Base-by-base conservation (phyloP, 306 rosid species). In the Ceratonia siliqua region DNA sequence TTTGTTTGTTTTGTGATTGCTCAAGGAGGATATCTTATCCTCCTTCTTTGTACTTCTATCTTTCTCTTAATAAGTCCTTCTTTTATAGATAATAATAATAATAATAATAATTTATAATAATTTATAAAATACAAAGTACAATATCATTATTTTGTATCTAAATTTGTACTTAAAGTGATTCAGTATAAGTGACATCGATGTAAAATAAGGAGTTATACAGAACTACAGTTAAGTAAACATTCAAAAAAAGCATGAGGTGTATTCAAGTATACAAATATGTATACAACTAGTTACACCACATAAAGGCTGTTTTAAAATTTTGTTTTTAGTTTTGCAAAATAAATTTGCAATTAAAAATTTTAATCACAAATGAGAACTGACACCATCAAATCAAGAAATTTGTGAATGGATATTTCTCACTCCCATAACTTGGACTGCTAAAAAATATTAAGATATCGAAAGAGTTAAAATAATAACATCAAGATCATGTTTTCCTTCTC, bases 1-100 rank as follows among this genome's bases (percentile, higher is more conserved):
- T 38, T 11, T 38, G 17, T 10, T 39, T n/a, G 64, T 30, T 57
- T 61, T 36, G 13, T 11, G 20, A 20, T 21, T 62, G 68, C 20
- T 62, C 27, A 18, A 62, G 18, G 50, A 18, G 32, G 5, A 62
- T 10, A 20, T 18, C 30, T 62, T 5, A n/a, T n/a, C n/a, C n/a
- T 30, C 73, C 15, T 68, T 17, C 18, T 68, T 14, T 42, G 32
- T 43, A 17, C 17, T 48, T 18, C 43, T 30, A 17, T 68, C 43
- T 30, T 30, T 68, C 73, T 68, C 58, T 46, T 30, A 52, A 53
- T n/a, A n/a, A n/a, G n/a, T n/a, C n/a, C n/a, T n/a, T n/a, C n/a
- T n/a, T n/a, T n/a, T n/a, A n/a, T n/a, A n/a, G n/a, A n/a, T n/a
- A n/a, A n/a, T n/a, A 3, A 17, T 27, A 56, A 0, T 30, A 52